phyloP scores from a whole-genome alignment of 768 basidiomycete species.

The Pulveroboletus sp. region DNA sequence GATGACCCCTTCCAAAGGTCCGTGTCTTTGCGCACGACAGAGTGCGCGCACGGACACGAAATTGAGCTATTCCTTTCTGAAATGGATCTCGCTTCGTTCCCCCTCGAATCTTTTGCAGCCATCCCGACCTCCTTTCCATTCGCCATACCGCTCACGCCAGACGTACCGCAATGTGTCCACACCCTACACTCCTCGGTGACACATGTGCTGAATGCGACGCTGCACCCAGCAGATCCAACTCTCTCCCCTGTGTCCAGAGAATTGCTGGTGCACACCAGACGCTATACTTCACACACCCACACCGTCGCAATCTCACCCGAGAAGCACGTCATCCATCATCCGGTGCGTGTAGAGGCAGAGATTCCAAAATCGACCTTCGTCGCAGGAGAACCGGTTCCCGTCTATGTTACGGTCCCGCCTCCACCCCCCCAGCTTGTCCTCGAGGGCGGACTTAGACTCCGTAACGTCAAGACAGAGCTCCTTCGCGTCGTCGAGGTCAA shows the following conservation, averaged over 20 bases:
- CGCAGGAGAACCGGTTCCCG: constrained; percentile 70
- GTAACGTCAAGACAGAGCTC: constrained; percentile 81
- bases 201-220: constrained; percentile 66
- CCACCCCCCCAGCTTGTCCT: constrained; percentile 67
- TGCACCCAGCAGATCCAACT: constrained; percentile 49
- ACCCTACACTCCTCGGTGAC: constrained; percentile 71
- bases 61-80: constrained; percentile 66
- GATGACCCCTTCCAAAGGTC: constrained; percentile 41
- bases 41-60: constrained; percentile 56
- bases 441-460: constrained; percentile 66
- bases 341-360: constrained; percentile 67
- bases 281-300: constrained; percentile 67
- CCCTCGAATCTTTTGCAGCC: constrained; percentile 32
- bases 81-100: constrained; percentile 51
- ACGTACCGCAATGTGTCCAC: constrained; percentile 81
- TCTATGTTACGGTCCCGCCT: constrained; percentile 79
- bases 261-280: constrained; percentile 66
- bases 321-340: constrained; percentile 53
- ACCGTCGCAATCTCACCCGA: constrained; percentile 59
- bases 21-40: constrained; percentile 63
- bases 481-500: constrained; percentile 62
- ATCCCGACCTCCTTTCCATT: constrained; percentile 73
- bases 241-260: constrained; percentile 47
- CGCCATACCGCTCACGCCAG: constrained; percentile 72
- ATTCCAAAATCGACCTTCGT: constrained; percentile 70